Evolutionary conservation across 345 rosid genomes (phyloP).

Genomic region (Eucalyptus pauciflora): DNA sequence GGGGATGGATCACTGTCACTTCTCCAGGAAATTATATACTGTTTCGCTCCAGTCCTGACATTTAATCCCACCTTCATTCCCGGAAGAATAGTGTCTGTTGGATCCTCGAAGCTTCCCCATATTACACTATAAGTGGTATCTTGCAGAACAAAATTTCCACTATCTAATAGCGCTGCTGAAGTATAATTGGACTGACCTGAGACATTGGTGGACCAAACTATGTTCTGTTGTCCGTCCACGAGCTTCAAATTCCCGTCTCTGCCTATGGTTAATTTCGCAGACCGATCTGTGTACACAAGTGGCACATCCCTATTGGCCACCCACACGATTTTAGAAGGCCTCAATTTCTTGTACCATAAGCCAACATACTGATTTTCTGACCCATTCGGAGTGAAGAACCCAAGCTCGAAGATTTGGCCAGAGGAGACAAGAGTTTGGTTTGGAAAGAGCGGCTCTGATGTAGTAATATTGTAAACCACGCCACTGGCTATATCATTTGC

Average conservation of each 20-base stretch:
- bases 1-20: conserved; percentile 11
- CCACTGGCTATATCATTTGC: not conserved
- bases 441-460: not conserved
- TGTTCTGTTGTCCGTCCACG: not conserved
- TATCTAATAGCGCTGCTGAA: conserved; percentile 6
- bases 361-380: not conserved
- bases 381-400: not conserved
- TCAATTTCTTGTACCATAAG: not conserved
- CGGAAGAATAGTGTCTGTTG: conserved; percentile 17
- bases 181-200: not conserved
- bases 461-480: not conserved
- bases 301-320: conserved; percentile 27
- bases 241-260: conserved; percentile 7
- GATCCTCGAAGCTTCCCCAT: conserved; percentile 33
- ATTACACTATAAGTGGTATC: not conserved
- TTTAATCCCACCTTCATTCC: conserved; percentile 23
- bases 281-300: not conserved
- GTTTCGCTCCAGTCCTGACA: not conserved
- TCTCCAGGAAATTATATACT: conserved; percentile 14
- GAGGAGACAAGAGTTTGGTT: not conserved
- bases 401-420: not conserved
- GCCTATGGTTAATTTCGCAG: conserved; percentile 3
- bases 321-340: conserved; percentile 14
- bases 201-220: conserved; percentile 9
- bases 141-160: conserved; percentile 21